A percentile compares a stretch with the other conserved stretches of the same genome.
These are phyloP conservation scores for Sphagnum tenellum DNA, from an alignment of 225 moss, liverwort and hornwort genomes.

Conservation along the genomic window DNA sequence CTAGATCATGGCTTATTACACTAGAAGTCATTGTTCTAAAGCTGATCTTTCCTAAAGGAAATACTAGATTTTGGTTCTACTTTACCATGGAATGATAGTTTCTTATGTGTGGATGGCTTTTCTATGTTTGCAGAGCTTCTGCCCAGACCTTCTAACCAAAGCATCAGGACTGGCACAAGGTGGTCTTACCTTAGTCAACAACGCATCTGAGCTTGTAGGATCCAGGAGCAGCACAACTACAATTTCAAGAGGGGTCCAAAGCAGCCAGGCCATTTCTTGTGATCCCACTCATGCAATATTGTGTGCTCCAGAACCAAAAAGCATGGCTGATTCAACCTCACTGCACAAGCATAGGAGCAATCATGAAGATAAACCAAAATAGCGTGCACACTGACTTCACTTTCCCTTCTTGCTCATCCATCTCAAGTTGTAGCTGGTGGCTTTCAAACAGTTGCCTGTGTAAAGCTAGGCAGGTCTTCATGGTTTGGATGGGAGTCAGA, in stretches of 20 bases:
- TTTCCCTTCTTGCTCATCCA: no score
- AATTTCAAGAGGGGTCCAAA: background rate
- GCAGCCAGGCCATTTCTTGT: conserved; percentile 7
- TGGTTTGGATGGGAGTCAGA: no score
- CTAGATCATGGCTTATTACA: no score
- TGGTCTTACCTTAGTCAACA: conserved; percentile 1
- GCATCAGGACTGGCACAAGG: background rate
- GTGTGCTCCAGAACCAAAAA: background rate
- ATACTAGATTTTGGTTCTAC: no score
- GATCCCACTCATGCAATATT: conserved; percentile 1
- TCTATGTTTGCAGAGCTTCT: conserved; percentile 4
- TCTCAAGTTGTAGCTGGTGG: no score
- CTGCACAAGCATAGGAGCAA: conserved; percentile 1
- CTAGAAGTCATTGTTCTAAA: no score
- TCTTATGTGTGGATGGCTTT: background rate
- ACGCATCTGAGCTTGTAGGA: background rate
- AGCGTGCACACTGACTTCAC: no score
- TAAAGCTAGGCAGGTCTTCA: no score
- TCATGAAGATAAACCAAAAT: background rate
- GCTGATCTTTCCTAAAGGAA: no score
- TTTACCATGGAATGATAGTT: background rate
- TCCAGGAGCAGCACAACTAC: background rate
- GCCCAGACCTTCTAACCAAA: conserved; percentile 2
- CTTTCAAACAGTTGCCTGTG: no score
- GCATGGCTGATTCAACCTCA: conserved; percentile 1